Evolutionary conservation across 371 early-diverging fungal species (phyloP).

Genomic region (Mortierella sp.): DNA sequence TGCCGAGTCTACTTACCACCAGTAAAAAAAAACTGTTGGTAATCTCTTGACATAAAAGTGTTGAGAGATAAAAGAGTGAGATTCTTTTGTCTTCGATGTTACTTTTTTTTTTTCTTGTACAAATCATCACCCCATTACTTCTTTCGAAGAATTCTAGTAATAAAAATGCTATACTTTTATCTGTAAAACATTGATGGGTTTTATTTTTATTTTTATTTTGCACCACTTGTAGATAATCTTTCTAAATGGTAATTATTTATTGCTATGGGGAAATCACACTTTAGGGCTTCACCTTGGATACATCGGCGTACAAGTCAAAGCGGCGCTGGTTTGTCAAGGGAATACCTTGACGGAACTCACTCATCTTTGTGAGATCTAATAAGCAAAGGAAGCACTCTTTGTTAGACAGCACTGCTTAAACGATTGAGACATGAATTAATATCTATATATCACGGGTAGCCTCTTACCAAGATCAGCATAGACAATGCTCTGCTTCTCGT

Average conservation of each 20-base stretch:
- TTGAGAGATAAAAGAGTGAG: too few relatives aligned
- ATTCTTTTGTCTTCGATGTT: not conserved
- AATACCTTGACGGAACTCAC: slow-evolving; percentile 75
- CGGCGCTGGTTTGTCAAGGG: slow-evolving; percentile 87
- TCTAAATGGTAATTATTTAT: not conserved
- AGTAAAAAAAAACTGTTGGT: slow-evolving; percentile 17
- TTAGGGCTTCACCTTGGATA: slow-evolving; percentile 52
- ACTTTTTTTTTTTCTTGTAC: slow-evolving; percentile 2
- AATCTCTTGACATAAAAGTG: not conserved
- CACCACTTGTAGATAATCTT: not conserved
- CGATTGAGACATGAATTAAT: too few relatives aligned
- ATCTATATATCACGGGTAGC: too few relatives aligned
- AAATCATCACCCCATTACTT: not conserved
- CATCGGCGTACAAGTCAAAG: slow-evolving; percentile 87
- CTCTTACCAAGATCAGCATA: slow-evolving; percentile 82
- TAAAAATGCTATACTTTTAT: not conserved
- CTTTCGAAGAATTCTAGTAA: not conserved
- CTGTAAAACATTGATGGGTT: too few relatives aligned
- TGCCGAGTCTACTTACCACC: slow-evolving; percentile 55
- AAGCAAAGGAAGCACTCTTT: not conserved
- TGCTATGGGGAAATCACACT: too few relatives aligned
- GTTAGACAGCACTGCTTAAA: too few relatives aligned
- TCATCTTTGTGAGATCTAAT: slow-evolving; percentile 70
- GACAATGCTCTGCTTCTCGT: slow-evolving; percentile 85
- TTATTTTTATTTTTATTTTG: not conserved